Evolutionary conservation across 305 asterid genomes (phyloP), one percentile per base, ranked within the genome.

Genomic region (Plantago rigida): DNA sequence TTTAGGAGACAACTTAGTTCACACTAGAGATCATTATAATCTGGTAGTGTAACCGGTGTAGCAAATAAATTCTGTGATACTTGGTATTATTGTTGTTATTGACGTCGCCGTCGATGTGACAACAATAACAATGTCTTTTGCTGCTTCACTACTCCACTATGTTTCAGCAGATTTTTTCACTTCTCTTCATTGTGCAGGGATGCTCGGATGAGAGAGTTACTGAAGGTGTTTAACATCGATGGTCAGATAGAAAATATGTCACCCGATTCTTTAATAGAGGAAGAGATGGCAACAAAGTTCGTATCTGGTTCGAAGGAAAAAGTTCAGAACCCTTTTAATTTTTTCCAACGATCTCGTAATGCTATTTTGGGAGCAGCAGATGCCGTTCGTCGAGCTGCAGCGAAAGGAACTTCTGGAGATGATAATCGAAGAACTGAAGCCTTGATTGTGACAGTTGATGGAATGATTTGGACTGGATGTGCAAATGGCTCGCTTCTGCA

Each of bases 301-400:
- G 26, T 22, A 22, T 2, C 26, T 22, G 26, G 26, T 22, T 22
- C 26, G 2, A 22, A 22, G 26, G 26, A 22, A 22, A 22, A 22
- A 22, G 26, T 22, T 22, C 96, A 80, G 64, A 78, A 76, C 66
- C 71, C 98, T 14, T 64, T 78, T 48, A 79, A 75, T 22, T 78
- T 88, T 91, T 92, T 92, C 63, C 99, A 92, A 78, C 95, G 99
- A 17, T 92, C 99, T 12, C 87, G 99, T 60, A 88, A 88, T 71
- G 99, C 84, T 73, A 82, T 92, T 63, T 46, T 86, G 56, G 99
- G 99, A 72, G 99, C 99, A 56, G 99, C 99, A 71, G 99, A 92
- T 74, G 96, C 95, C 66, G 96, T 92, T 61, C 99, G 89, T 47
- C 78, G 99, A 73, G 99, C 80, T 69, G 91, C 99, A 7, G 82